Percentiles rank a stretch among this genome's conserved stretches.
phyloP scores from a whole-genome alignment of 768 basidiomycete genomes.

The Boletus edulis region DNA sequence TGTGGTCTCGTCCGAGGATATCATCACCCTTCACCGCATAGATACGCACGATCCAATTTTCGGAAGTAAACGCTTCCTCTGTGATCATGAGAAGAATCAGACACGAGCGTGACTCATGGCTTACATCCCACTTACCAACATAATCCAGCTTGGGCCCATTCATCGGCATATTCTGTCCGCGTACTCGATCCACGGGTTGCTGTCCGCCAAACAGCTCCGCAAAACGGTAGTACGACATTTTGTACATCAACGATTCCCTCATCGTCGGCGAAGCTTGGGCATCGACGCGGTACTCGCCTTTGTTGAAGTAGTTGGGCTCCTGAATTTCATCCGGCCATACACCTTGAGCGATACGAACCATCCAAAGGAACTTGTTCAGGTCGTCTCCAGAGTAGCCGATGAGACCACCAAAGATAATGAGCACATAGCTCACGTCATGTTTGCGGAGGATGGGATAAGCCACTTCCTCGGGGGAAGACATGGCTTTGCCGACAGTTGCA shows the following conservation, averaged over 20 bases:
- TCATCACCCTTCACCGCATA: constrained; percentile 96
- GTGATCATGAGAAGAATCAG: constrained; percentile 1
- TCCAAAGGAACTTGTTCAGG: constrained; percentile 99
- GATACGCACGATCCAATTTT: constrained; percentile 99
- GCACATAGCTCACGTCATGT: constrained; percentile 96
- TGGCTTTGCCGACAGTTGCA: constrained; percentile 98
- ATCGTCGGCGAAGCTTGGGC: constrained; percentile 81
- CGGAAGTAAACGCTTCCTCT: constrained; percentile 99
- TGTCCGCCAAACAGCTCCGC: constrained; percentile 80
- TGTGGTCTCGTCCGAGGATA: constrained; percentile 83
- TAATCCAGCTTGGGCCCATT: constrained; percentile 82
- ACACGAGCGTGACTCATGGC: neutral
- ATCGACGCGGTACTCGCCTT: constrained; percentile 93
- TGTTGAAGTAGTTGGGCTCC: constrained; percentile 91
- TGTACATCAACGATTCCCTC: constrained; percentile 98
- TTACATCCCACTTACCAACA: constrained; percentile 56
- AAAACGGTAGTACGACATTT: constrained; percentile 98
- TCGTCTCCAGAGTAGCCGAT: constrained; percentile 98
- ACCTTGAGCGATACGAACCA: constrained; percentile 93
- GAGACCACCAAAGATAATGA: constrained; percentile 96
- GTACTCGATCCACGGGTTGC: constrained; percentile 79
- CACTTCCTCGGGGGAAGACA: constrained; percentile 91
- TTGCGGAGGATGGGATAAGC: constrained; percentile 96
- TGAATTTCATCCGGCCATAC: constrained; percentile 99
- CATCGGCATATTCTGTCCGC: constrained; percentile 79